Conservation (phyloP, 2,329 filamentous ascomycete species). For the Apiospora kogelbergensis region DNA sequence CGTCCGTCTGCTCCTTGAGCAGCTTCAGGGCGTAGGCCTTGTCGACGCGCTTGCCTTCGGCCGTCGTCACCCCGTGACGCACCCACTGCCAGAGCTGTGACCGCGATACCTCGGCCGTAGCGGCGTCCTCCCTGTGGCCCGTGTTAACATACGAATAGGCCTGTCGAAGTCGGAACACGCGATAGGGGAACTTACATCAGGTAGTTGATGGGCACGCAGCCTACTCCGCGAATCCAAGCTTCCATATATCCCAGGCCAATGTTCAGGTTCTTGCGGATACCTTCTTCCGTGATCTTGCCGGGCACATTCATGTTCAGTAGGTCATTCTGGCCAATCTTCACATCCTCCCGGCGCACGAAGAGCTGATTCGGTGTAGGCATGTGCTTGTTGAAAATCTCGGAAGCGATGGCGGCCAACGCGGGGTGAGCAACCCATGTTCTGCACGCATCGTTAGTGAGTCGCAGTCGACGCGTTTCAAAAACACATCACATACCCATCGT, state of each 20-base stretch:
- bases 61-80: constrained; percentile 69
- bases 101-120: constrained; percentile 92
- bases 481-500: constrained; percentile 65
- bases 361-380: constrained; percentile 99
- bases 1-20: constrained; percentile 80
- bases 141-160: not conserved
- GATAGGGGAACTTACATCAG: constrained; percentile 64
- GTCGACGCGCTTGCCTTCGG: constrained; percentile 88
- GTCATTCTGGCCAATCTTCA: constrained; percentile 81
- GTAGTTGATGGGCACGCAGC: constrained; percentile 96
- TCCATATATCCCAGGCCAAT: constrained; percentile 99
- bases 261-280: constrained; percentile 96
- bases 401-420: constrained; percentile 82
- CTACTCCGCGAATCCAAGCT: constrained; percentile 91
- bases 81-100: constrained; percentile 98
- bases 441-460: not conserved
- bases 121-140: constrained; percentile 75
- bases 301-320: constrained; percentile 91
- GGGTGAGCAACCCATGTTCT: constrained; percentile 94
- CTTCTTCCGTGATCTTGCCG: constrained; percentile 86
- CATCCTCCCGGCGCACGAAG: constrained; percentile 86
- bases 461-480: not conserved
- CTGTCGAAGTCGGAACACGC: too few species aligned
- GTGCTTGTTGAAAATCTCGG: constrained; percentile 93
- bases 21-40: constrained; percentile 87